Evolutionary conservation across 495 filamentous ascomycete genomes (phyloP), one percentile per base, ranked within the genome.

Genomic region (Penicillium flavigenum): DNA sequence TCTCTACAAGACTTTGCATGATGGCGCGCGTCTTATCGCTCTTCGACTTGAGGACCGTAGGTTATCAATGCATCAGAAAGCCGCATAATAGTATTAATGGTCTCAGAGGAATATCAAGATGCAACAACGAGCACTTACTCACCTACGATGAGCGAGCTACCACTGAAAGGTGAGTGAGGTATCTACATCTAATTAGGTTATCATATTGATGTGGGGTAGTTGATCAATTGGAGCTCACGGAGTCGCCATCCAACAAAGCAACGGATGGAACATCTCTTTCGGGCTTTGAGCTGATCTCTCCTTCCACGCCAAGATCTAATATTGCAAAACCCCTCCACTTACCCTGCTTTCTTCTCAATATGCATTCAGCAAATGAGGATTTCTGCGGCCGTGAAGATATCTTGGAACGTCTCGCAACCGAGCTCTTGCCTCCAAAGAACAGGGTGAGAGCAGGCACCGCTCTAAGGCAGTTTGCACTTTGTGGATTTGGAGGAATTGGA

Each of bases 401-500:
- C 34, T 41, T 74, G 32, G 44, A 59, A 10, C 57, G 48, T 39
- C 49, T 74, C 34, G 66, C 64, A 17, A 51, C 65, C 2, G 55
- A 60, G 26, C 61, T 63, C 17, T 45, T 74, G 16, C 59, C 66
- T 32, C 54, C 66, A 14, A 57, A 62, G 36, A 52, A 38, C 8
- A 46, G 31, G 51, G 54, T 58, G 20, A 57, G 51, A 27, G 55
- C 61, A 24, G 38, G 56, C 8, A 52, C 27, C 51, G 36, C 39
- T 39, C 22, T 31, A 19, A 43, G 46, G 20, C 62, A 64, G 47
- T 68, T 74, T 56, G 72, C 62, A 12, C 54, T 77, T 9, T 72
- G 66, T 51, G 73, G 71, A 12, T 54, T 73, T 31, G 74, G 76
- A 1, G 75, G 75, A 1, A 63, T 78, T 27, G 74, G 76, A 14